A percentile compares a stretch with the other conserved stretches of the same genome.
phyloP scores from a whole-genome alignment of 106 monocot species.

The Apostasia ramifera region DNA sequence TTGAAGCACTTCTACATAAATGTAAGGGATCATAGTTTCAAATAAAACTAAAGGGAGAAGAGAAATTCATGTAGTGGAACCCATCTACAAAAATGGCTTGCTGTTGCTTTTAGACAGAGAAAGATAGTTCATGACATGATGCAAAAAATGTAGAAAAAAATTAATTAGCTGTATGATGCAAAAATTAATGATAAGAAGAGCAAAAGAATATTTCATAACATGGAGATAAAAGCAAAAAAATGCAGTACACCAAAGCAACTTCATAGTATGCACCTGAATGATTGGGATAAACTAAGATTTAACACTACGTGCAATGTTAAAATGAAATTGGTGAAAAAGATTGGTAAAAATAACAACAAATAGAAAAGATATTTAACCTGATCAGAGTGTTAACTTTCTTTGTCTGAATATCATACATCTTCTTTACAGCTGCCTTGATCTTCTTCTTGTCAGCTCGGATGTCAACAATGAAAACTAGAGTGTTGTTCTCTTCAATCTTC shows the following conservation, averaged over 20 bases:
- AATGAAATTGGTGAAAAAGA: neutral
- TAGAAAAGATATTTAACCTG: constrained; percentile 9
- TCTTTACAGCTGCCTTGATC: constrained; percentile 48
- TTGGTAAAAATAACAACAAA: neutral
- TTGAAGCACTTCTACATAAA: too few species aligned
- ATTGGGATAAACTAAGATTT: neutral
- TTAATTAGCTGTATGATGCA: too few species aligned
- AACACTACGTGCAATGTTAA: neutral
- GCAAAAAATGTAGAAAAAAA: too few species aligned
- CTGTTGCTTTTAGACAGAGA: too few species aligned
- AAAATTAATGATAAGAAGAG: too few species aligned
- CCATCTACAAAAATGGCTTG: too few species aligned
- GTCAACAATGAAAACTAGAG: constrained; percentile 50
- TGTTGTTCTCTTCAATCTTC: constrained; percentile 54
- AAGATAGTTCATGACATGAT: too few species aligned
- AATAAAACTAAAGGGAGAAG: too few species aligned
- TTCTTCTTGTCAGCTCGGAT: constrained; percentile 53
- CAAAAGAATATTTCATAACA: too few species aligned
- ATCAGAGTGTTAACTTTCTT: constrained; percentile 36
- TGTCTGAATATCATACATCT: constrained; percentile 29
- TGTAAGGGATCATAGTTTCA: too few species aligned
- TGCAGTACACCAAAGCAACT: neutral
- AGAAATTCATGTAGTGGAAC: too few species aligned
- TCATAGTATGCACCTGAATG: neutral
- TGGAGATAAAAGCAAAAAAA: too few species aligned